Base-by-base conservation (phyloP, 2,329 filamentous ascomycete species). In the Truncatella angustata region DNA sequence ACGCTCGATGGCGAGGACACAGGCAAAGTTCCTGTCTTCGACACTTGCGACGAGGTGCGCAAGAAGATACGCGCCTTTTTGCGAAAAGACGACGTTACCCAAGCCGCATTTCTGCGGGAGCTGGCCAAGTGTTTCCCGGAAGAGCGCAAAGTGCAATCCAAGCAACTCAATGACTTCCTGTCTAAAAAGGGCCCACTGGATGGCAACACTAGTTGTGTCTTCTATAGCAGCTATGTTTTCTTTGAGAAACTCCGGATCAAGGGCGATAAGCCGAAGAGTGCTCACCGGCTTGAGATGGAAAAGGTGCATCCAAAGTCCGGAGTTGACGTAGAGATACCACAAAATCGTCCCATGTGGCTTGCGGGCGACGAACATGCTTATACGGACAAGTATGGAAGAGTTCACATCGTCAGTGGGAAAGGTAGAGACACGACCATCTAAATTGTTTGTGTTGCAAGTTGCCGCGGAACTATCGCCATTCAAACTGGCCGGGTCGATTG, bases 171-270 rank as follows among this genome's bases (percentile, higher is more conserved):
- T 28, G 67, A 71, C 35, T 85, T 84, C 58, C 70, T 81, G 47
- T 61, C 60, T 5, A 78, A 78, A 58, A 78, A 74, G 51, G 80
- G 80, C 0, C 52, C 72, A 0, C 67, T 65, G 9, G 68, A 70
- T 2, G 81, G 81, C 4, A 78, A 78, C 49, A 76, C 72, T 3
- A 77, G 68, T 49, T 57, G 58, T 7, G 67, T 77, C 1, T 85
- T 76, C 59, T 84, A 85, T 57, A 74, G 73, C 3, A 72, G 70
- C 0, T 85, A 84, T 59, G 73, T 81, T 18, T 82, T 76, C 62
- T 85, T 85, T 58, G 80, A 85, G 67, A 85, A 84, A 69, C 56
- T 78, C 57, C 67, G 80, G 14, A 65, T 84, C 50, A 72, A 72
- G 59, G 69, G 79, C 49, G 66, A 69, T 0, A 82, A 79, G 63